These are phyloP conservation scores for Cercospora zeae-maydis DNA, from an alignment of 2,329 filamentous ascomycete genomes.

Conservation along the genomic window DNA sequence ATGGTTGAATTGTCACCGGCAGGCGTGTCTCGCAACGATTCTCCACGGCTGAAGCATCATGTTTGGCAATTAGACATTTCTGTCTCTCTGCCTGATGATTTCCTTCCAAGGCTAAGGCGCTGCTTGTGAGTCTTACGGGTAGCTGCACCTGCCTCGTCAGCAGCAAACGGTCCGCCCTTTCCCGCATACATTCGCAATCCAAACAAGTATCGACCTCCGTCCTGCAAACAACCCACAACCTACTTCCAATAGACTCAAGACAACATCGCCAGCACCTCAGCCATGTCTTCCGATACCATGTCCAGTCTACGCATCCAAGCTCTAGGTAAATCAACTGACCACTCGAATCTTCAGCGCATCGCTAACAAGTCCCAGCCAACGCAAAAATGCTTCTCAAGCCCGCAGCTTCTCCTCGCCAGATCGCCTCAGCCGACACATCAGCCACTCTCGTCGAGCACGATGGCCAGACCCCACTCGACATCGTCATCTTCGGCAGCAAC, in stretches of 20 bases:
- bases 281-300: slow-evolving; percentile 19
- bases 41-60: background rate
- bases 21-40: background rate
- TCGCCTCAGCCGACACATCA: slow-evolving; percentile 9
- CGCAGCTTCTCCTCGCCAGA: background rate
- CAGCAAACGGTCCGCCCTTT: background rate
- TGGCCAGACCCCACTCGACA: slow-evolving; percentile 13
- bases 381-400: slow-evolving; percentile 23
- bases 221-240: background rate
- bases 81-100: background rate
- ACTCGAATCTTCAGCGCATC: background rate
- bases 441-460: slow-evolving; percentile 1
- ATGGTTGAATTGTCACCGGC: background rate
- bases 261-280: background rate
- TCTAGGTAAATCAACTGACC: slow-evolving; percentile 12
- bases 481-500: slow-evolving; percentile 25
- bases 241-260: background rate
- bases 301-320: slow-evolving; percentile 22
- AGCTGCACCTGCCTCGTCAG: background rate
- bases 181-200: background rate
- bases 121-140: background rate
- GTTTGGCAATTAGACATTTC: background rate
- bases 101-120: background rate
- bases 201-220: background rate
- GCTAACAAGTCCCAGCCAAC: slow-evolving; percentile 25